Evolutionary conservation across 352 stramenopile genomes (phyloP).

Genomic region (Phytopythium sindhum): DNA sequence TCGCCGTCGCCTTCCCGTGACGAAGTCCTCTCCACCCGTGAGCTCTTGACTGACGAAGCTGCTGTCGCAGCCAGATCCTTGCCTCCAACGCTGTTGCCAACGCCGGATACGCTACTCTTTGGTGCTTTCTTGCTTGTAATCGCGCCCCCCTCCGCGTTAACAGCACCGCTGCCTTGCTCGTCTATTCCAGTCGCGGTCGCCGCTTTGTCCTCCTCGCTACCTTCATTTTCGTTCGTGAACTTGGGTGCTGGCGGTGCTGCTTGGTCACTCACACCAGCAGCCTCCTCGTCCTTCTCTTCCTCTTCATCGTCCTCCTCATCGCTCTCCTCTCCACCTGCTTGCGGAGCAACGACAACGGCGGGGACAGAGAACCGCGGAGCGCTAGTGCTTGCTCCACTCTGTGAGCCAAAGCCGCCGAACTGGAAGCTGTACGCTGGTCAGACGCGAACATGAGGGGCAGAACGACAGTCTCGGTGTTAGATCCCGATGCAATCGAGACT

Average conservation of each 20-base stretch:
- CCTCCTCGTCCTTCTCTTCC: slow-evolving; percentile 23
- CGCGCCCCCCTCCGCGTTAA: neutral
- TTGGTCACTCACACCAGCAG: neutral
- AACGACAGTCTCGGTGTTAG: neutral
- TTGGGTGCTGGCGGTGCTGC: neutral
- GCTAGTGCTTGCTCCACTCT: slow-evolving; percentile 7
- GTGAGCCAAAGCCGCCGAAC: slow-evolving; percentile 34
- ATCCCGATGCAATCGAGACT: neutral
- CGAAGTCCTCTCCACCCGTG: neutral
- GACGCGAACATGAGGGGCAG: neutral
- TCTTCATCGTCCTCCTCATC: slow-evolving; percentile 42
- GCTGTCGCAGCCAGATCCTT: neutral
- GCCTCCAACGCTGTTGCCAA: neutral
- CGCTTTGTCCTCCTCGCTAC: slow-evolving; percentile 10
- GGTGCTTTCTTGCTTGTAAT: neutral
- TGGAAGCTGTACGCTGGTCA: slow-evolving; percentile 47
- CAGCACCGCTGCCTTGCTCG: neutral
- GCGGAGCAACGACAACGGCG: slow-evolving; percentile 18
- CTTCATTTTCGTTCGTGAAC: slow-evolving; percentile 18
- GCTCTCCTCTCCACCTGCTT: slow-evolving; percentile 10
- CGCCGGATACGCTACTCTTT: neutral
- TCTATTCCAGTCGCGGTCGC: neutral
- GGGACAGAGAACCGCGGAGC: slow-evolving; percentile 29
- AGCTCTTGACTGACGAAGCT: neutral
- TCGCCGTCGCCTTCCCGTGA: slow-evolving; percentile 13